Evolutionary conservation across 345 rosid genomes (phyloP).

Genomic region (Theobroma cacao): DNA sequence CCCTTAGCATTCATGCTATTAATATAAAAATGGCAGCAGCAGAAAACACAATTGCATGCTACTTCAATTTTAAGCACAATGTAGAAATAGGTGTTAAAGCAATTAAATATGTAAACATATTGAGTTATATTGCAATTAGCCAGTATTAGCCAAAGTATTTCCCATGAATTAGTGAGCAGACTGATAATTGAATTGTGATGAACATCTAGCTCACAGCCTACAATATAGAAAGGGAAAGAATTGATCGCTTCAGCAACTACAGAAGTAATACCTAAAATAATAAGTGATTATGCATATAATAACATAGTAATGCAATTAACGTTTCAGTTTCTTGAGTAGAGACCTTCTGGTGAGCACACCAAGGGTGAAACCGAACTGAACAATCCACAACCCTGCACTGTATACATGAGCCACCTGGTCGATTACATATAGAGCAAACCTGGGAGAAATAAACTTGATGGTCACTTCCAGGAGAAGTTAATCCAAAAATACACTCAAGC

Average conservation of each 20-base stretch:
- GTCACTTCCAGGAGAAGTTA: neutral
- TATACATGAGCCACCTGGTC: conserved; percentile 50
- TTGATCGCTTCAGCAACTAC: neutral
- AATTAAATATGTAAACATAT: neutral
- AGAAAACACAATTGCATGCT: neutral
- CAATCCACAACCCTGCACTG: conserved; percentile 45
- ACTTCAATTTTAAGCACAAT: neutral
- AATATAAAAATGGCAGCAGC: neutral
- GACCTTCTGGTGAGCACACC: conserved; percentile 61
- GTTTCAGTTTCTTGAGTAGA: neutral
- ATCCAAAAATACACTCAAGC: neutral
- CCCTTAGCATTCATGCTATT: neutral
- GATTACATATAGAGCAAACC: conserved; percentile 48
- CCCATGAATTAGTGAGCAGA: neutral
- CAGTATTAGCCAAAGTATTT: neutral
- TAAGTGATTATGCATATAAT: neutral
- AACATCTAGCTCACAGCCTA: neutral
- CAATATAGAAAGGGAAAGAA: neutral
- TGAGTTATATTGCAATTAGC: neutral
- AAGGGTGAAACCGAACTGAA: conserved; percentile 45
- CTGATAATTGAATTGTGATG: neutral
- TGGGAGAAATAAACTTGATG: conserved; percentile 16
- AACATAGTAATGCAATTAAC: neutral
- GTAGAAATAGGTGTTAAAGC: neutral
- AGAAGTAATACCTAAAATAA: neutral